Evolutionary conservation across 495 filamentous ascomycete species (phyloP), one percentile per base, ranked within the genome.

Genomic region (Apiosordaria backusii): DNA sequence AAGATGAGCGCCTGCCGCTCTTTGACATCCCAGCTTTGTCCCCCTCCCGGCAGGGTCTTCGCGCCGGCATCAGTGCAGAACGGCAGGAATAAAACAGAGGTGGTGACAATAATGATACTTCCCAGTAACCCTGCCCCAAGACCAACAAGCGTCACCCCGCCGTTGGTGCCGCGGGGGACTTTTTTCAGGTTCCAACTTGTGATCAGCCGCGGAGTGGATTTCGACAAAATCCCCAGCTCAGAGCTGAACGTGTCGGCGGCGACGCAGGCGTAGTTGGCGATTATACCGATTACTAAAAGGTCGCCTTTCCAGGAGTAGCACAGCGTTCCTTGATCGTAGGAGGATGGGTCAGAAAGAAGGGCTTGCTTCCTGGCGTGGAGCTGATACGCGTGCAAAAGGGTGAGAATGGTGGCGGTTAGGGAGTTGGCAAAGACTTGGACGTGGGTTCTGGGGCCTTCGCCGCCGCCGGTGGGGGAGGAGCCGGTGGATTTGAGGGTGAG

Each of bases 171-270:
- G 2, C 85, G 86, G 0, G 94, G 93, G 0, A 97, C 96, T 68
- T 86, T 81, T 16, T 87, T 84, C 15, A 93, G 78, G 22, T 82
- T 90, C 23, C 85, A 84, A 25, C 92, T 92, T 4, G 92, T 97
- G 63, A 99, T 92, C n/a, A 99, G 85, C 19, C 92, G 85, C 0
- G 95, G 95, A 50, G 83, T 78, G 23, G 82, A 83, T 66, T 83
- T 87, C 19, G 93, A 89, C 19, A 98, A 84, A 58, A 99, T 99
- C 6, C 95, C 95, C 16, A 98, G 87, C 77, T 99, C 95, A 15
- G 93, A 97, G 63, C 90, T 92, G 77, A 97, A 96, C 4, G 95
- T 99, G 74, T 99, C 95, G 27, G 95, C 90, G 15, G 92, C 88
- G 22, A 94, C 91, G 24, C 92, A 90, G 35, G 92, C 95, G 68